Base-by-base conservation (phyloP, 2,329 filamentous ascomycete genomes). In the Clathrospora elynae region DNA sequence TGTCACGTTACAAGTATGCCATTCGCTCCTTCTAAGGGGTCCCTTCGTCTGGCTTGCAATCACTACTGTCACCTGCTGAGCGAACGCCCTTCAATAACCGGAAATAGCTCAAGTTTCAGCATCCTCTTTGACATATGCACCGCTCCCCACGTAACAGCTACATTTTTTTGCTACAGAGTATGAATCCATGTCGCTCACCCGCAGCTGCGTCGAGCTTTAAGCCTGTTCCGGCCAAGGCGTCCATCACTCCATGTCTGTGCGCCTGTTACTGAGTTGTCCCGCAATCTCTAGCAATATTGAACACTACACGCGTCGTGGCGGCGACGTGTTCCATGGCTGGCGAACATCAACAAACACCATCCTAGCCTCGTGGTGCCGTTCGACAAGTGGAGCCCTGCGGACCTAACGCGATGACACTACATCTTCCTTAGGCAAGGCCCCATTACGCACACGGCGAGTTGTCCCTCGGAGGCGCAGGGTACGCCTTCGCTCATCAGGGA, bases 371-470 rank as follows among this genome's bases (percentile, higher is more conserved):
- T 38, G 29, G 33, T 46, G 33, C 44, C 44, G 35, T 39, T 43
- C 25, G 32, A 35, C 34, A 14, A 44, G 40, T 42, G 42, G 42
- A 44, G 43, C 50, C 43, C 48, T 33, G 37, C 51, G 33, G 46
- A 36, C 49, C 43, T 37, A 22, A 46, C 44, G 49, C 31, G 25
- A 46, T 26, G 29, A 35, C 49, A 35, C 53, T 53, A 56, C 25
- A 29, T 35, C 51, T 47, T 35, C 19, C 45, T 48, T 22, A 25
- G 49, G 43, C 33, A 49, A 53, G 45, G 53, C 46, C 38, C 42
- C 53, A 37, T 36, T 44, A 42, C 41, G 48, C 44, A 43, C 48
- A 31, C 44, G 33, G 48, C 51, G 55, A 57, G 39, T 49, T 42
- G 53, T 51, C 26, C 44, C 34, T 41, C 35, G 44, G 48, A 38